Conservation (phyloP, 345 rosid genomes). For the Excoecaria cochinchinensis region DNA sequence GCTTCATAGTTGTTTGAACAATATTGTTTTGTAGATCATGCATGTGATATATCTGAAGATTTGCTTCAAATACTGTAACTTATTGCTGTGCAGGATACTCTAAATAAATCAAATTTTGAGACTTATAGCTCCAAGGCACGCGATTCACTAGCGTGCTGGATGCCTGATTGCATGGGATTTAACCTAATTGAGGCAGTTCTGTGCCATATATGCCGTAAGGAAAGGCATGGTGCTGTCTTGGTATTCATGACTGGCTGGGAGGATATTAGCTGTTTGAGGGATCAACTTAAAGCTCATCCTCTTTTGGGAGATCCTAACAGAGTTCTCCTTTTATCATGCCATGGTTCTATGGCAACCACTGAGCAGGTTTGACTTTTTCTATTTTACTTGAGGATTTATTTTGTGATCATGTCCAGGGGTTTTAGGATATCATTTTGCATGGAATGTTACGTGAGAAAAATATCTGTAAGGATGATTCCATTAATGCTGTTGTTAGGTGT, state of each 20-base stretch:
- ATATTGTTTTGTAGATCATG: not conserved
- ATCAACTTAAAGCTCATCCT: conserved; percentile 95
- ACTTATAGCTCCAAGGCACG: conserved; percentile 77
- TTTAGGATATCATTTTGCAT: not conserved
- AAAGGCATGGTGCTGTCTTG: conserved; percentile 86
- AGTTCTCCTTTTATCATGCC: conserved; percentile 81
- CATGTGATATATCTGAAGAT: not conserved
- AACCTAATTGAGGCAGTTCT: conserved; percentile 93
- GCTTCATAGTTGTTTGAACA: not conserved
- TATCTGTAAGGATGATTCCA: not conserved
- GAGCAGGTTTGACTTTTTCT: conserved; percentile 59
- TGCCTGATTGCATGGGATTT: conserved; percentile 91
- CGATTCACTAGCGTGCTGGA: conserved; percentile 88
- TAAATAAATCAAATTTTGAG: conserved; percentile 79
- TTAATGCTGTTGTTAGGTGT: not conserved
- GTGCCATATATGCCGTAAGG: conserved; percentile 95
- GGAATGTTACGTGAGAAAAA: not conserved
- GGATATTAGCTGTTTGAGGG: conserved; percentile 86
- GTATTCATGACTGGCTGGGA: conserved; percentile 99
- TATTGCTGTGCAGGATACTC: conserved; percentile 70
- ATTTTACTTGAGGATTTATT: not conserved
- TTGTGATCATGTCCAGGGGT: not conserved
- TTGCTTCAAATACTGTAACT: not conserved
- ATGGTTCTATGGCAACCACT: conserved; percentile 98
- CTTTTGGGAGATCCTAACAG: conserved; percentile 97